Conservation (phyloP, 73 alveolate genomes). For the Uronychia setigera region DNA sequence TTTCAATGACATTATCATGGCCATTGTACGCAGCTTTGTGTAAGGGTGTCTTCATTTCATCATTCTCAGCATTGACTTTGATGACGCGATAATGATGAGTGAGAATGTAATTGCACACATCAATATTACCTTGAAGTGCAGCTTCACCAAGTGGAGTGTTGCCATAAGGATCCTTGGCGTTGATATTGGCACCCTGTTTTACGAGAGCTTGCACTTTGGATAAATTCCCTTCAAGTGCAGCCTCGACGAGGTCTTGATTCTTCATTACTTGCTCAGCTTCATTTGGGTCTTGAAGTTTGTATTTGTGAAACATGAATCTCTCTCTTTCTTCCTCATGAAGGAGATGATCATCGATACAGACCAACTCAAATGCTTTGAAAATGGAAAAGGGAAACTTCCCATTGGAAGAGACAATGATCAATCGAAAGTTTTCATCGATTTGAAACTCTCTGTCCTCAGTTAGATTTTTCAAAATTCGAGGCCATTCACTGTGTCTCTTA, state of each 20-base stretch:
- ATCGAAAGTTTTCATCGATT: slow-evolving; percentile 13
- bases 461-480: neutral
- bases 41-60: slow-evolving; percentile 13
- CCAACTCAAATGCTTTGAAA: neutral
- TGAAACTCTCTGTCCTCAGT: neutral
- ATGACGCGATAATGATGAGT: neutral
- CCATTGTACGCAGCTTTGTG: slow-evolving; percentile 36
- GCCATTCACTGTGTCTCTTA: neutral
- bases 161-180: slow-evolving; percentile 7
- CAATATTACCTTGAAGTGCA: slow-evolving; percentile 9
- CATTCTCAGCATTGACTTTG: slow-evolving; percentile 3
- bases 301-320: neutral
- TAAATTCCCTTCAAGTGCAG: slow-evolving; percentile 20
- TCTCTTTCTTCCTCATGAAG: slow-evolving; percentile 1
- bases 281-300: neutral
- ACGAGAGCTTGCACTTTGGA: slow-evolving; percentile 1
- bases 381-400: neutral
- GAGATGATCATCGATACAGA: neutral
- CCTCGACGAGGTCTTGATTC: slow-evolving; percentile 23
- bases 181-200: slow-evolving; percentile 6
- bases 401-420: neutral
- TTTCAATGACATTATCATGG: neutral
- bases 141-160: slow-evolving; percentile 26
- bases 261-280: neutral
- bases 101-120: neutral